phyloP scores from a whole-genome alignment of 345 rosid genomes.

The Crucihimalaya himalaica region DNA sequence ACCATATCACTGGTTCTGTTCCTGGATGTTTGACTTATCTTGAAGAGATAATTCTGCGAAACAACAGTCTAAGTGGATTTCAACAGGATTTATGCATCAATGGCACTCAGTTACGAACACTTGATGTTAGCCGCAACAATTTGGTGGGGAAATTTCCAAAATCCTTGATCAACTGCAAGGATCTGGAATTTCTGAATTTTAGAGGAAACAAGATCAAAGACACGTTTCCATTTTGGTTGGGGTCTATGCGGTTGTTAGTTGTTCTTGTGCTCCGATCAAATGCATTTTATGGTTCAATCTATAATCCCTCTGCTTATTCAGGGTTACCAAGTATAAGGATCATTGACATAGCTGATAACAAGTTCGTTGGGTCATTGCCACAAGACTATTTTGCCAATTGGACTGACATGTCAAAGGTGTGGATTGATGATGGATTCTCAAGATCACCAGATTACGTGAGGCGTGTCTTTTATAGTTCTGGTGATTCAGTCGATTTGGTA shows the following conservation, averaged over 20 bases:
- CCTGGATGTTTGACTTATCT: neutral
- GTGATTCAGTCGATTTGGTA: neutral
- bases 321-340: neutral
- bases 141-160: neutral
- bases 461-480: too few relatives aligned
- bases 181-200: neutral
- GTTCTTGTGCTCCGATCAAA: neutral
- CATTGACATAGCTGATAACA: neutral
- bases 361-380: neutral
- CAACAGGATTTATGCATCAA: neutral
- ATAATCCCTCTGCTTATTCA: neutral
- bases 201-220: neutral
- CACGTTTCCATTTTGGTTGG: neutral
- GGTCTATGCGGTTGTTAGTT: neutral
- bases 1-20: neutral
- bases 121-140: neutral
- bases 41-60: neutral
- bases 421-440: neutral
- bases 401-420: neutral
- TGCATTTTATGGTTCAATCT: neutral
- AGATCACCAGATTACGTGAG: neutral
- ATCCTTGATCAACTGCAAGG: neutral
- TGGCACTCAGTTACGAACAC: accelerated
- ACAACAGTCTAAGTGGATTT: neutral
- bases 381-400: neutral